phyloP scores from a whole-genome alignment of 2,329 filamentous ascomycete species.

The Penicillium sp. region DNA sequence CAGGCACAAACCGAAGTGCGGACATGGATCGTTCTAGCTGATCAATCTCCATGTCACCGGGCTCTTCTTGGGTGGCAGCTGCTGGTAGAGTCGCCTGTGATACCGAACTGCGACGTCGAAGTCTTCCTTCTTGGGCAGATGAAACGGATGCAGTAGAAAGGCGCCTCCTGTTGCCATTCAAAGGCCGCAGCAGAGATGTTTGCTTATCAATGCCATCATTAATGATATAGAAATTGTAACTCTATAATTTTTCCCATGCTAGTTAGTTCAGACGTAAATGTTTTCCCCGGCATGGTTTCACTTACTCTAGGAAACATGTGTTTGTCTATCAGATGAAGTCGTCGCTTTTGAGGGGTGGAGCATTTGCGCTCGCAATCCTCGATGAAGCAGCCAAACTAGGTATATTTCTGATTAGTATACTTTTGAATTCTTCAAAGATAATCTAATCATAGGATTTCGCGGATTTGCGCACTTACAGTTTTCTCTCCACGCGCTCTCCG shows the following conservation, averaged over 20 bases:
- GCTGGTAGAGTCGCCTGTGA: slow-evolving; percentile 28
- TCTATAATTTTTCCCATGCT: slow-evolving; percentile 39
- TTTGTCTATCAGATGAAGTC: slow-evolving; percentile 90
- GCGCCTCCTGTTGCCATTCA: slow-evolving; percentile 37
- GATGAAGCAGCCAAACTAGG: slow-evolving; percentile 83
- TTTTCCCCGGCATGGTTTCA: background rate
- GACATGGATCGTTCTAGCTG: slow-evolving; percentile 50
- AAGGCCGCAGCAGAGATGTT: slow-evolving; percentile 70
- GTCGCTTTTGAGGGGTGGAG: slow-evolving; percentile 78
- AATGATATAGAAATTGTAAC: slow-evolving; percentile 86
- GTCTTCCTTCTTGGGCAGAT: slow-evolving; percentile 38
- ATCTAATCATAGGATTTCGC: too few relatives aligned
- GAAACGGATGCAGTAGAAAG: slow-evolving; percentile 37
- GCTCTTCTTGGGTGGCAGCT: slow-evolving; percentile 5
- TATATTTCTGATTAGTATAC: background rate
- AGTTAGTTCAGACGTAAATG: background rate
- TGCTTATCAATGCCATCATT: slow-evolving; percentile 88
- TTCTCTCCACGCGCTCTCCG: slow-evolving; percentile 80
- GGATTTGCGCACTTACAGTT: slow-evolving; percentile 70
- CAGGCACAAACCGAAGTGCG: slow-evolving; percentile 49
- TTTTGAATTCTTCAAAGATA: too few relatives aligned
- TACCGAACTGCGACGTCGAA: slow-evolving; percentile 36
- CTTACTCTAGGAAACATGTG: slow-evolving; percentile 78
- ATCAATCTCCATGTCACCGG: slow-evolving; percentile 38
- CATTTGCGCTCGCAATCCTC: slow-evolving; percentile 86